Percentiles rank a stretch among this genome's conserved stretches.
Conservation (phyloP, 2,329 filamentous ascomycete genomes). For the Ophiosphaerella korrae region DNA sequence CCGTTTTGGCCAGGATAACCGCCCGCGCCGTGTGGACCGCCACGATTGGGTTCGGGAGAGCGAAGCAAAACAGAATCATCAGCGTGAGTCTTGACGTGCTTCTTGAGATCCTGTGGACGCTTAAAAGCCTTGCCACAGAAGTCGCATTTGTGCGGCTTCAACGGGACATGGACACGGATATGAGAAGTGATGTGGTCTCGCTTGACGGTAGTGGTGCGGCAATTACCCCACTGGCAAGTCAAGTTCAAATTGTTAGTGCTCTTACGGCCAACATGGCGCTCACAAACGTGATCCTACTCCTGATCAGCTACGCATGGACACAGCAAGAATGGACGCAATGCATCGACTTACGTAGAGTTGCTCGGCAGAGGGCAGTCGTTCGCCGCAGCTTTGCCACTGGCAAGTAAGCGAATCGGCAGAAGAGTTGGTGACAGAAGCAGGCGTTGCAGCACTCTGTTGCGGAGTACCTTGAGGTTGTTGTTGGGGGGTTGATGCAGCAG, state of each 20-base stretch:
- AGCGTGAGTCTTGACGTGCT: conserved; percentile 98
- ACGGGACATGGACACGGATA: conserved; percentile 96
- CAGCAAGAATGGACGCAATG: background rate
- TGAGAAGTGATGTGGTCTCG: conserved; percentile 99
- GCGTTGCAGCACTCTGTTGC: conserved; percentile 40
- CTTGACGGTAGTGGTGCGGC: conserved; percentile 96
- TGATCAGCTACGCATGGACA: conserved; percentile 12
- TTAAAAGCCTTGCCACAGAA: conserved; percentile 99
- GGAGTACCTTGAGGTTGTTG: conserved; percentile 41
- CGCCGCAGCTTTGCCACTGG: conserved; percentile 67
- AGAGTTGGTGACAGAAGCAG: conserved; percentile 34
- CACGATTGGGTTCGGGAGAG: conserved; percentile 64
- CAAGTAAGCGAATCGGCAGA: conserved; percentile 57
- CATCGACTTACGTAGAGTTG: conserved; percentile 63
- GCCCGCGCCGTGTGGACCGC: conserved; percentile 42
- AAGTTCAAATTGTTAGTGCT: conserved; percentile 98
- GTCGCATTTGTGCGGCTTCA: conserved; percentile 99
- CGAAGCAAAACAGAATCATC: conserved; percentile 82
- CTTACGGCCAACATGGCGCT: conserved; percentile 97
- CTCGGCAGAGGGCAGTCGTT: conserved; percentile 63
- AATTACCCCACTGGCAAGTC: conserved; percentile 96
- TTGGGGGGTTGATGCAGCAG: conserved; percentile 35
- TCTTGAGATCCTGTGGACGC: conserved; percentile 97
- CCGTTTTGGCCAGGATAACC: conserved; percentile 44
- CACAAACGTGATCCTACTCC: conserved; percentile 90